Evolutionary conservation across 257 asterid species (phyloP).

Genomic region (Petunia secreta): DNA sequence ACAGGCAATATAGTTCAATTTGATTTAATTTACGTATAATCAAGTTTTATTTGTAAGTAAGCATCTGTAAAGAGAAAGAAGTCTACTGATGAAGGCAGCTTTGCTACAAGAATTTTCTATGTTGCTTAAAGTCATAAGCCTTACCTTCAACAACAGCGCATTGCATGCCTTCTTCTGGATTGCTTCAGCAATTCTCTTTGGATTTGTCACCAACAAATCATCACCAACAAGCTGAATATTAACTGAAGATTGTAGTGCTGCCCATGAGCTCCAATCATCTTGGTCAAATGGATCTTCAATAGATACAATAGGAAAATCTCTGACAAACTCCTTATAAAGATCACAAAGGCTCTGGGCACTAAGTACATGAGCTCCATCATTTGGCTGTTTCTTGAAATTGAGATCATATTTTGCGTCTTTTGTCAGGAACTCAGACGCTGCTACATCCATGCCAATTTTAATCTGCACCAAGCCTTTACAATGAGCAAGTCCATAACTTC

Average conservation of each 20-base stretch:
- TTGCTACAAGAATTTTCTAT: background rate
- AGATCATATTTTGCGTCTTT: constrained; percentile 89
- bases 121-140: constrained; percentile 1
- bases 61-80: constrained; percentile 11
- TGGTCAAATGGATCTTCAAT: constrained; percentile 99
- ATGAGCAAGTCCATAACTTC: constrained; percentile 21
- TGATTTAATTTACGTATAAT: background rate
- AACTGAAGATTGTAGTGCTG: constrained; percentile 81
- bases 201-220: constrained; percentile 91
- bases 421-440: constrained; percentile 94
- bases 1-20: background rate
- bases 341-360: constrained; percentile 73
- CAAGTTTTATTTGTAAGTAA: background rate
- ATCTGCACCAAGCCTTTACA: constrained; percentile 54
- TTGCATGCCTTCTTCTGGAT: constrained; percentile 91
- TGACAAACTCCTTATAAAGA: constrained; percentile 77
- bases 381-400: constrained; percentile 95
- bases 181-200: constrained; percentile 92
- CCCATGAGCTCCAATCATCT: constrained; percentile 98
- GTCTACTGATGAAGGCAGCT: constrained; percentile 1
- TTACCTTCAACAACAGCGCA: constrained; percentile 87
- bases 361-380: constrained; percentile 92
- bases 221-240: constrained; percentile 93
- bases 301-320: constrained; percentile 93
- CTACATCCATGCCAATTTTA: constrained; percentile 99